Evolutionary conservation across 208 protist species (phyloP).

Genomic region (Crithidia sp.): DNA sequence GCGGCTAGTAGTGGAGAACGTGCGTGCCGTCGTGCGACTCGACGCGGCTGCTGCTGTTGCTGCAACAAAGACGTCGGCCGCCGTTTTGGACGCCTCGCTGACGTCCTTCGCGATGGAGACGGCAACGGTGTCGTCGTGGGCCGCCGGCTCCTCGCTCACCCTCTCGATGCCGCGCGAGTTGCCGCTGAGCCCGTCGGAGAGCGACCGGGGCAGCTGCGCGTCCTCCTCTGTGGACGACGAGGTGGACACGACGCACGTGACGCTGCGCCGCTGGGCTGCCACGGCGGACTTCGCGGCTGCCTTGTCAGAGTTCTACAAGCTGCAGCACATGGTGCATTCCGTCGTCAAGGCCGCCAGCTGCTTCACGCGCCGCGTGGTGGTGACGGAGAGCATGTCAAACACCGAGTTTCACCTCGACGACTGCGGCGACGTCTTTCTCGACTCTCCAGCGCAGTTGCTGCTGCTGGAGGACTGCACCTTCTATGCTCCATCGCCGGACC

Average conservation of each 20-base stretch:
- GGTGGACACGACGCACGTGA: slow-evolving; percentile 19
- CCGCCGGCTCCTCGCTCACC: background rate
- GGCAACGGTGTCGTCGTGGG: background rate
- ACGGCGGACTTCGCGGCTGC: slow-evolving; percentile 22
- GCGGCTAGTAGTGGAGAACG: slow-evolving; percentile 14
- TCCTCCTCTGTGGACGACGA: slow-evolving; percentile 34
- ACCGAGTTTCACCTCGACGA: slow-evolving; percentile 45
- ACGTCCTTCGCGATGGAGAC: slow-evolving; percentile 23
- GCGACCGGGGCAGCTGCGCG: slow-evolving; percentile 30
- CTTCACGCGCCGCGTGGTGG: slow-evolving; percentile 24
- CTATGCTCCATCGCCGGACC: slow-evolving; percentile 15
- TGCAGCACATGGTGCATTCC: slow-evolving; percentile 26
- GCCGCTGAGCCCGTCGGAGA: slow-evolving; percentile 25
- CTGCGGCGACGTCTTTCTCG: slow-evolving; percentile 52
- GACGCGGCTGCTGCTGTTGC: slow-evolving; percentile 1
- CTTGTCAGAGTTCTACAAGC: slow-evolving; percentile 20
- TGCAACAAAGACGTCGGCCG: background rate
- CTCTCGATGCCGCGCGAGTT: slow-evolving; percentile 18
- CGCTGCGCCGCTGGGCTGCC: slow-evolving; percentile 28
- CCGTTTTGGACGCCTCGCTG: slow-evolving; percentile 14
- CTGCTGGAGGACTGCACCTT: slow-evolving; percentile 60
- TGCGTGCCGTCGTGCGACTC: slow-evolving; percentile 16
- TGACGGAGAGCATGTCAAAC: slow-evolving; percentile 6
- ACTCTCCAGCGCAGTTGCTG: slow-evolving; percentile 43
- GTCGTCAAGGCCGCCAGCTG: slow-evolving; percentile 1